Evolutionary conservation across 1,284 basidiomycete genomes (phyloP).

Genomic region (Irpex rosettiformis): DNA sequence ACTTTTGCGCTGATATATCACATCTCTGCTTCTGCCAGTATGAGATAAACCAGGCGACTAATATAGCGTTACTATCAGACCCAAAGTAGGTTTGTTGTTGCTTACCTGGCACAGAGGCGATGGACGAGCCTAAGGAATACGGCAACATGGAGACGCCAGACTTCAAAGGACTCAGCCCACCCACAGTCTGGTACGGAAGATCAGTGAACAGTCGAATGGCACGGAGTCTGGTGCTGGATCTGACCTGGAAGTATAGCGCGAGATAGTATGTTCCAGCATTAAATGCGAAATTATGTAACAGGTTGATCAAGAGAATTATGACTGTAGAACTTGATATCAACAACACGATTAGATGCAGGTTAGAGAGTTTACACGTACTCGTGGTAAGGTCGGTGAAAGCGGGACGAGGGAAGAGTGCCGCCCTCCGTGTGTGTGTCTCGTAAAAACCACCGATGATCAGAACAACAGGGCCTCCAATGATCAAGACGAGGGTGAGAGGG

Average conservation of each 20-base stretch:
- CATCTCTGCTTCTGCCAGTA: constrained; percentile 54
- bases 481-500: constrained; percentile 55
- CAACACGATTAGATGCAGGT: constrained; percentile 17
- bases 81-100: not conserved
- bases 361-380: constrained; percentile 37
- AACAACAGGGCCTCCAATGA: constrained; percentile 50
- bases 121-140: constrained; percentile 75
- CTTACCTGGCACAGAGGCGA: constrained; percentile 67
- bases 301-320: constrained; percentile 60
- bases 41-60: constrained; percentile 71
- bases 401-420: constrained; percentile 66
- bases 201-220: constrained; percentile 4
- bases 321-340: constrained; percentile 38
- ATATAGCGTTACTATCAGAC: not conserved
- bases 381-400: constrained; percentile 58
- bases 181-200: constrained; percentile 48
- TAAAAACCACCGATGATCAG: constrained; percentile 59
- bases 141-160: constrained; percentile 73
- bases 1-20: constrained; percentile 61
- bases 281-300: constrained; percentile 78
- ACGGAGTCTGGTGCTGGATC: constrained; percentile 14
- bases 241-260: constrained; percentile 74
- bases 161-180: constrained; percentile 59
- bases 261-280: constrained; percentile 81
- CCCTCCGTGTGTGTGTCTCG: constrained; percentile 59